Conservation (phyloP, 2,329 filamentous ascomycete species). For the Fusarium newnesense region DNA sequence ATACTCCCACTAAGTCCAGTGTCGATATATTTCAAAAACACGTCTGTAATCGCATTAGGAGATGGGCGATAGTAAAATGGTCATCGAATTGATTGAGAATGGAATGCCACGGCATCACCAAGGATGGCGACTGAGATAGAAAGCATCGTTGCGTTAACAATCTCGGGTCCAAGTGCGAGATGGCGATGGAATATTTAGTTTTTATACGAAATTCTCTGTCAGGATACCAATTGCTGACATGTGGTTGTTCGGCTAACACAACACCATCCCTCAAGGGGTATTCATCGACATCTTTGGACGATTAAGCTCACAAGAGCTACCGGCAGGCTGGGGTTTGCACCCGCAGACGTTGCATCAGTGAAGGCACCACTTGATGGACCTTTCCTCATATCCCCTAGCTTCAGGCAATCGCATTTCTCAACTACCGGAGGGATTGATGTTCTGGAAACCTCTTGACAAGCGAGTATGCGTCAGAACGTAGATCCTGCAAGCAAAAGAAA, state of each 20-base stretch:
- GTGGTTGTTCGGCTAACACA: slow-evolving; percentile 18
- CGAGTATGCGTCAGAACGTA: slow-evolving; percentile 13
- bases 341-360: slow-evolving; percentile 31
- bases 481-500: slow-evolving; percentile 23
- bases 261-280: slow-evolving; percentile 38
- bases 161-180: not conserved
- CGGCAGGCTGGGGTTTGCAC: slow-evolving; percentile 38
- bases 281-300: slow-evolving; percentile 32
- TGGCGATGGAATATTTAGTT: not conserved
- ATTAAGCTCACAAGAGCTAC: slow-evolving; percentile 42
- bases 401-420: slow-evolving; percentile 24
- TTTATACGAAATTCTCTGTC: not conserved
- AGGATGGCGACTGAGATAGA: not conserved
- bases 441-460: not conserved
- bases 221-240: not conserved
- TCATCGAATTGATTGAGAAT: not conserved
- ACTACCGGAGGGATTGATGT: slow-evolving; percentile 14
- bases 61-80: not conserved
- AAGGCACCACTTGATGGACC: slow-evolving; percentile 27
- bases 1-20: not conserved
- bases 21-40: not conserved
- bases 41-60: not conserved
- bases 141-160: not conserved
- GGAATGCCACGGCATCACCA: not conserved
- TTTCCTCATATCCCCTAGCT: slow-evolving; percentile 42